phyloP scores from a whole-genome alignment of 2,329 filamentous ascomycete genomes.

The Blastomyces gilchristii region DNA sequence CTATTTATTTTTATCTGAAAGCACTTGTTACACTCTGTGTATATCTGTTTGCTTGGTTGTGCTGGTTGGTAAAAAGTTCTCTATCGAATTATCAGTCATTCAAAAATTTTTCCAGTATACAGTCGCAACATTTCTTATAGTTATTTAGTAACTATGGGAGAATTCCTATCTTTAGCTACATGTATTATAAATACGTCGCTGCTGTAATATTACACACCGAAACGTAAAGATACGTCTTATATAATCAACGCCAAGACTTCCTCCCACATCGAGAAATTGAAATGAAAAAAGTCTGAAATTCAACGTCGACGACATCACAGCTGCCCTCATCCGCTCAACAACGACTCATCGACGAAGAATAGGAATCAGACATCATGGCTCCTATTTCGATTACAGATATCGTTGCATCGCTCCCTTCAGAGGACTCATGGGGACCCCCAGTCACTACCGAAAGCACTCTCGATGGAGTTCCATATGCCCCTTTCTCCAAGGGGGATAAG shows the following conservation, averaged over 20 bases:
- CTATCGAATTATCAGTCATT: background rate
- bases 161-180: too few relatives aligned
- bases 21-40: background rate
- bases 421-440: constrained; percentile 79
- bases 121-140: background rate
- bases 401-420: constrained; percentile 60
- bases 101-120: background rate
- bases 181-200: background rate
- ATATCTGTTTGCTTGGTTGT: background rate
- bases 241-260: constrained; percentile 11
- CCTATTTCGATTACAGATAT: constrained; percentile 52
- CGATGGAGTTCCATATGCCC: constrained; percentile 91
- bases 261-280: constrained; percentile 11
- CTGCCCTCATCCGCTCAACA: background rate
- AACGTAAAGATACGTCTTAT: background rate
- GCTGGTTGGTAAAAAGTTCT: background rate
- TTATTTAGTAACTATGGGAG: too few relatives aligned
- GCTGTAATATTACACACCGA: background rate
- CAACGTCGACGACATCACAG: background rate
- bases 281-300: constrained; percentile 10
- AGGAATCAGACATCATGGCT: constrained; percentile 33
- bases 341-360: background rate
- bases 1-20: background rate
- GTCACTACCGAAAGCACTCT: constrained; percentile 77
- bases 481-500: constrained; percentile 98